Evolutionary conservation across 495 filamentous ascomycete genomes (phyloP).

Genomic region (Durotheca rogersii): DNA sequence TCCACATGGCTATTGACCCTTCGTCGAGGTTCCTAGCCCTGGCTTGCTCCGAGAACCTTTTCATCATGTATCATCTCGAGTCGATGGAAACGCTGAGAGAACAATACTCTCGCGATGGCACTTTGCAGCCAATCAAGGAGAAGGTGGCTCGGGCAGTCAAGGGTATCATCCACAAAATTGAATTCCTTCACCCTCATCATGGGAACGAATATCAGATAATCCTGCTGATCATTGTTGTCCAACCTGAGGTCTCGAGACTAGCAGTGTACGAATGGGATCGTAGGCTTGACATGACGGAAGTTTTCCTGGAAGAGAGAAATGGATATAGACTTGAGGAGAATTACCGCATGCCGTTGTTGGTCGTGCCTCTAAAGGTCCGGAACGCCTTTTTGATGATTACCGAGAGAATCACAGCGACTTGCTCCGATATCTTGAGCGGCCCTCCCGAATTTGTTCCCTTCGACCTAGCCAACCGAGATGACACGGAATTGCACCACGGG

Average conservation of each 20-base stretch:
- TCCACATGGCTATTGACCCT: conserved; percentile 82
- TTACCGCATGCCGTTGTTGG: conserved; percentile 62
- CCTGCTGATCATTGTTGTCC: conserved; percentile 69
- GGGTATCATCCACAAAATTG: conserved; percentile 79
- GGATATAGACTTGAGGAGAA: conserved; percentile 57
- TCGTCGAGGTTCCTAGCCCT: conserved; percentile 52
- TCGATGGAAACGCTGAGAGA: conserved; percentile 47
- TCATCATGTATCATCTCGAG: conserved; percentile 63
- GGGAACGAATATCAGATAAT: conserved; percentile 69
- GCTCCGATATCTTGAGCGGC: conserved; percentile 57
- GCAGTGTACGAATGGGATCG: conserved; percentile 75
- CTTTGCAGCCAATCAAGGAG: conserved; percentile 46
- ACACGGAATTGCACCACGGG: conserved; percentile 45
- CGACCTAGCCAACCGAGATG: conserved; percentile 28
- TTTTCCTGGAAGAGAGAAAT: conserved; percentile 42
- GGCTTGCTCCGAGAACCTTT: conserved; percentile 44
- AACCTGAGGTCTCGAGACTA: conserved; percentile 60
- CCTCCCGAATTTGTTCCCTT: conserved; percentile 45
- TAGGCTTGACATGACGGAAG: conserved; percentile 37
- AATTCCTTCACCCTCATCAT: conserved; percentile 75
- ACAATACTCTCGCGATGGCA: conserved; percentile 36
- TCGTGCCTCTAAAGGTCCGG: conserved; percentile 66
- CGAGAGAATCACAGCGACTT: conserved; percentile 58
- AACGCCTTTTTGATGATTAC: conserved; percentile 67
- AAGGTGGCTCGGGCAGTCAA: conserved; percentile 61